Evolutionary conservation across 2,329 filamentous ascomycete species (phyloP), one percentile per base, ranked within the genome.

Genomic region (Thielaviopsis punctulata): DNA sequence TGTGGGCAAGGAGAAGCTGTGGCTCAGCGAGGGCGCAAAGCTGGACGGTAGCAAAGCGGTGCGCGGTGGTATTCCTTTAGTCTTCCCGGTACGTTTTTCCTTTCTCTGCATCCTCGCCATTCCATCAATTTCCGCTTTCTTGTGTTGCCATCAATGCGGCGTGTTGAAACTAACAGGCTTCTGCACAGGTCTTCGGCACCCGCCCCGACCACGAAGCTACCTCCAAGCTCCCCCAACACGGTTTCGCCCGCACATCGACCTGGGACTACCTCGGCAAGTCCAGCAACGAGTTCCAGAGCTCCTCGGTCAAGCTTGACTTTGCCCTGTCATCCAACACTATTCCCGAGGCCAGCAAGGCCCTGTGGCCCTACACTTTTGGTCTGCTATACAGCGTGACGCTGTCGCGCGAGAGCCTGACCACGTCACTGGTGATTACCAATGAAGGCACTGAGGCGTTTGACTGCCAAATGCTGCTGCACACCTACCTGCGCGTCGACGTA

Each of bases 251-350:
- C 60, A 89, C 78, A 62, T 85, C 82, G 45, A 77, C 77, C 57
- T 98, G 92, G 92, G 89, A 96, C 66, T 95, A 92, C 65, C 75
- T 98, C 49, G 89, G 89, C 62, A 93, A 90, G 69, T 86, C 82
- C 44, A 69, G 69, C 51, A 70, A 68, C 58, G 69, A 71, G 63
- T 59, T 67, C 65, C 55, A 68, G 58, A 53, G 66, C 66, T 59
- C 56, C 75, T 82, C 80, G 48, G 82, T 96, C 58, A 95, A 94
- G 74, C 81, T 98, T 56, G 92, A 98, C 70, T 96, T 98, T 66
- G 92, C 90, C 24, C 80, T 98, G 33, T 86, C 84, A 49, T 76
- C 79, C 24, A 73, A 76, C 49, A 83, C 82, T 62, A 71, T 96
- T 53, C 76, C 75, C 58, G 79, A 82, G 0, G 76, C 81, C 44